Percentiles rank a stretch among this genome's conserved stretches.
Evolutionary conservation across 2,329 filamentous ascomycete species (phyloP).

Genomic region (Thielaviopsis punctulata): DNA sequence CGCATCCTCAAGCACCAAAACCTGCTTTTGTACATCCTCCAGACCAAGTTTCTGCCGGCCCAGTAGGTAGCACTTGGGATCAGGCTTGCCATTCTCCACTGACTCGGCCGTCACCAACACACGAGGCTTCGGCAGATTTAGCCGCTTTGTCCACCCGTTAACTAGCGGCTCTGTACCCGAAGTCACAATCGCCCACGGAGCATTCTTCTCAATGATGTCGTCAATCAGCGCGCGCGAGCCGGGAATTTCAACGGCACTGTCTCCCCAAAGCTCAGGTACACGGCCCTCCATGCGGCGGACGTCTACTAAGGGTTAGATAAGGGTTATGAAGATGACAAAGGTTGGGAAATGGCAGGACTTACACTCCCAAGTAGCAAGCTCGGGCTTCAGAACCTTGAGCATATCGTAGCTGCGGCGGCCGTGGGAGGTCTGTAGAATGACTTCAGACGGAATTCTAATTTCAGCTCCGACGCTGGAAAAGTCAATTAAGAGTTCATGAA

Average conservation of each 20-base stretch:
- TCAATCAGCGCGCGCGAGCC: conserved; percentile 58
- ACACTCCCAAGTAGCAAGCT: conserved; percentile 90
- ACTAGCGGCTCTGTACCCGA: conserved; percentile 54
- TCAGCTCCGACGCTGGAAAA: conserved; percentile 53
- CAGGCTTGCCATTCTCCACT: conserved; percentile 58
- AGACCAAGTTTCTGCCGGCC: conserved; percentile 45
- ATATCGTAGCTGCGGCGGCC: conserved; percentile 80
- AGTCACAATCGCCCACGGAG: conserved; percentile 76
- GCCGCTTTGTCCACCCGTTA: conserved; percentile 51
- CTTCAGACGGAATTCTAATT: conserved; percentile 66
- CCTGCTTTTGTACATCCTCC: conserved; percentile 26
- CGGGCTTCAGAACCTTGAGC: conserved; percentile 59
- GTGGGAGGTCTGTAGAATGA: conserved; percentile 81
- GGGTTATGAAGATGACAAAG: neutral
- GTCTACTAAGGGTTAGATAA: conserved; percentile 32
- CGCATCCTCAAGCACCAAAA: conserved; percentile 77
- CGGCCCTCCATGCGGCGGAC: conserved; percentile 60
- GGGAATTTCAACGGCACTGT: conserved; percentile 69
- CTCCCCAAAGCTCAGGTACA: conserved; percentile 60
- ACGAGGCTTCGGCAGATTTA: conserved; percentile 46
- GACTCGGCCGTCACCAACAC: conserved; percentile 61
- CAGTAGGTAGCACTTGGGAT: conserved; percentile 56
- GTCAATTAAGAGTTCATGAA: conserved; percentile 23
- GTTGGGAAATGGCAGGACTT: conserved; percentile 23
- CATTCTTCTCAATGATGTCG: conserved; percentile 40